Evolutionary conservation across 306 rosid genomes (phyloP).

Genomic region (Cucumis melo): DNA sequence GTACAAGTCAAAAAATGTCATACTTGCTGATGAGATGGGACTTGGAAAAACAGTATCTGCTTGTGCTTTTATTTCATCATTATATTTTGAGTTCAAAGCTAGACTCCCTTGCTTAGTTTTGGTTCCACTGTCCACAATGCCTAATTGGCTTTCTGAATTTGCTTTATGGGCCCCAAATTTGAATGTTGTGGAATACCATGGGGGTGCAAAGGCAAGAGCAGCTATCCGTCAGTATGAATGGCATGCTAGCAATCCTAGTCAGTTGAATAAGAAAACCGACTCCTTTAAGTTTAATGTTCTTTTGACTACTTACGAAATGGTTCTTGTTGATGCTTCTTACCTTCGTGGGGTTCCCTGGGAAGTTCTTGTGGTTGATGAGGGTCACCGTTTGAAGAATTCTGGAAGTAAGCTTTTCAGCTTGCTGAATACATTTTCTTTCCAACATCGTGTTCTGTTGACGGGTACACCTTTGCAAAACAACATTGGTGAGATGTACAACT

Average conservation of each 20-base stretch:
- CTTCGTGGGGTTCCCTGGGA: slow-evolving; percentile 99
- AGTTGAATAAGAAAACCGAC: slow-evolving; percentile 51
- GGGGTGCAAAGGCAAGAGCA: slow-evolving; percentile 95
- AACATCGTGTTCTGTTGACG: slow-evolving; percentile 90
- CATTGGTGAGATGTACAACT: slow-evolving; percentile 96
- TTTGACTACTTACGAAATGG: slow-evolving; percentile 93
- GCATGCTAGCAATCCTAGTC: slow-evolving; percentile 67
- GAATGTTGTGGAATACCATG: slow-evolving; percentile 97
- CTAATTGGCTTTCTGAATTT: slow-evolving; percentile 97
- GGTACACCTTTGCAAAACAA: slow-evolving; percentile 99
- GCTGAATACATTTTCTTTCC: slow-evolving; percentile 88
- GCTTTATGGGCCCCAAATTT: slow-evolving; percentile 84
- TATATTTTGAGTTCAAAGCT: slow-evolving; percentile 83
- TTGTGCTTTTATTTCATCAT: slow-evolving; percentile 74
- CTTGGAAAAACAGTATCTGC: slow-evolving; percentile 98
- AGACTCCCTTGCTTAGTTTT: slow-evolving; percentile 89
- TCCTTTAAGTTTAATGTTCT: slow-evolving; percentile 85
- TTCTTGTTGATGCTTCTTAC: slow-evolving; percentile 91
- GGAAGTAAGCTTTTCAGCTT: slow-evolving; percentile 96
- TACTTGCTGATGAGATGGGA: slow-evolving; percentile 99
- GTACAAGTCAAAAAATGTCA: slow-evolving; percentile 88
- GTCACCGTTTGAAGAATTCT: slow-evolving; percentile 94
- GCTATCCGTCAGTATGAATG: slow-evolving; percentile 89
- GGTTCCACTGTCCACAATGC: slow-evolving; percentile 98
- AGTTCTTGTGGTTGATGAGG: slow-evolving; percentile 97